Conservation (phyloP, 2,329 filamentous ascomycete species). For the Tolypocladium cylindrosporum region DNA sequence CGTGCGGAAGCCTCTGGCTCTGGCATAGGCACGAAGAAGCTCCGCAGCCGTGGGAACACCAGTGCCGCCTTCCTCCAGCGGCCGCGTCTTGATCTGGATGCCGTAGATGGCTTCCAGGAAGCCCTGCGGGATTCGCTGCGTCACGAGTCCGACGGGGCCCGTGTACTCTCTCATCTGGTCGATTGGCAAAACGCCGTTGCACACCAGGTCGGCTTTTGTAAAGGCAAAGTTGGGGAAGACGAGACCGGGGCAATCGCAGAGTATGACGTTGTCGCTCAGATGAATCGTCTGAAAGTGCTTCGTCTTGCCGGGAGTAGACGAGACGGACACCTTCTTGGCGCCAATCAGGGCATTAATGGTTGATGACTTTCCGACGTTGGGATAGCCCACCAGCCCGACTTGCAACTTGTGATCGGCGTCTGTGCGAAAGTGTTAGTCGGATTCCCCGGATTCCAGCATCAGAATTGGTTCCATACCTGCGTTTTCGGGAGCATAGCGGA, state of each 20-base stretch:
- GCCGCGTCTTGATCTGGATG: constrained; percentile 72
- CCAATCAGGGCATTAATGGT: constrained; percentile 99
- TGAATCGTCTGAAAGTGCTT: constrained; percentile 99
- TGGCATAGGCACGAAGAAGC: constrained; percentile 75
- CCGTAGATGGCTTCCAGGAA: constrained; percentile 93
- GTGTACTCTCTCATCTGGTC: constrained; percentile 92
- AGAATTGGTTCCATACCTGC: constrained; percentile 29
- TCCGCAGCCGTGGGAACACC: constrained; percentile 79
- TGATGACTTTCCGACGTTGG: constrained; percentile 97
- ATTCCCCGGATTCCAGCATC: neutral
- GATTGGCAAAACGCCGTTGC: constrained; percentile 89
- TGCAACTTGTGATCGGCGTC: constrained; percentile 57
- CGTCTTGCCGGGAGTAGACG: constrained; percentile 93
- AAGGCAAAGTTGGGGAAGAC: constrained; percentile 97
- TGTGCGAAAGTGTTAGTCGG: constrained; percentile 17
- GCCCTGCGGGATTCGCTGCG: constrained; percentile 71
- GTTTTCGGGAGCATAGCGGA: constrained; percentile 54
- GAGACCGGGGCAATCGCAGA: constrained; percentile 97
- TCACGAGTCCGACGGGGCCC: constrained; percentile 74
- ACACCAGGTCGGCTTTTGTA: constrained; percentile 92
- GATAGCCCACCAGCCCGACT: constrained; percentile 92
- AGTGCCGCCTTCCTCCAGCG: constrained; percentile 85
- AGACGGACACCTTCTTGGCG: constrained; percentile 96
- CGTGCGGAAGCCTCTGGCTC: constrained; percentile 82
- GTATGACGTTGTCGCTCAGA: constrained; percentile 75